These are phyloP conservation scores for Wallacemonas rigidus DNA, from an alignment of 208 protist genomes.

Conservation along the genomic window DNA sequence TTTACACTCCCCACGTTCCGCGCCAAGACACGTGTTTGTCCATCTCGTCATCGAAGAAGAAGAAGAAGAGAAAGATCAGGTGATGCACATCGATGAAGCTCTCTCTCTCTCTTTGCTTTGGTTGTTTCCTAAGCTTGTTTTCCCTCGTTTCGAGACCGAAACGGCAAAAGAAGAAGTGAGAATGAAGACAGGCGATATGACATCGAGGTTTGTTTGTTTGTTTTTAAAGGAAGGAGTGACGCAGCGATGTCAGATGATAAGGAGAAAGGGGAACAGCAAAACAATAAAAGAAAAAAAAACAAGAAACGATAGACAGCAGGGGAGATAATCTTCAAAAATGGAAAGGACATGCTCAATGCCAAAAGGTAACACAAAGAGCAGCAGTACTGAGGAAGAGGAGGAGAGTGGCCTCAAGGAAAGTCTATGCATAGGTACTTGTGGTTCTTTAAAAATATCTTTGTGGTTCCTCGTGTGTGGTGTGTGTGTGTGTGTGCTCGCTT, in stretches of 20 bases:
- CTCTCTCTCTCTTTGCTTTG: no score
- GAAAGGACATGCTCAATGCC: background rate
- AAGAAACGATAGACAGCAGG: background rate
- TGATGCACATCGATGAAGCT: no score
- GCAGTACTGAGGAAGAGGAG: no score
- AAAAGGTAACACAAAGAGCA: background rate
- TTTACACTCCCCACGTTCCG: no score
- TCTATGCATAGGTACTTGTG: conserved; percentile 1
- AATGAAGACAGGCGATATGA: no score
- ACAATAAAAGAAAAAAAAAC: conserved; percentile 21
- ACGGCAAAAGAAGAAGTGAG: no score
- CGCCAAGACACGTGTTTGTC: no score
- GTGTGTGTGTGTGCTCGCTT: conserved; percentile 9
- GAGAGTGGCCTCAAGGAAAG: background rate
- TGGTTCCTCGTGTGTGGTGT: background rate
- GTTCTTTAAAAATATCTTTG: background rate
- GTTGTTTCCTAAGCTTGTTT: no score
- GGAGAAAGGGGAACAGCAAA: conserved; percentile 14
- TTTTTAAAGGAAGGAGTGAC: background rate
- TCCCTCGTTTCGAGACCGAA: no score
- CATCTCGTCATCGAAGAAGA: no score
- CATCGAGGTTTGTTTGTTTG: no score
- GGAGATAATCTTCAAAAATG: background rate
- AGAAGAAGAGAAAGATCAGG: no score
- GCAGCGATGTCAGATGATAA: background rate